Evolutionary conservation across 1,139 yeast species (phyloP).

Genomic region (Yamadazyma kanchanaburiensis): DNA sequence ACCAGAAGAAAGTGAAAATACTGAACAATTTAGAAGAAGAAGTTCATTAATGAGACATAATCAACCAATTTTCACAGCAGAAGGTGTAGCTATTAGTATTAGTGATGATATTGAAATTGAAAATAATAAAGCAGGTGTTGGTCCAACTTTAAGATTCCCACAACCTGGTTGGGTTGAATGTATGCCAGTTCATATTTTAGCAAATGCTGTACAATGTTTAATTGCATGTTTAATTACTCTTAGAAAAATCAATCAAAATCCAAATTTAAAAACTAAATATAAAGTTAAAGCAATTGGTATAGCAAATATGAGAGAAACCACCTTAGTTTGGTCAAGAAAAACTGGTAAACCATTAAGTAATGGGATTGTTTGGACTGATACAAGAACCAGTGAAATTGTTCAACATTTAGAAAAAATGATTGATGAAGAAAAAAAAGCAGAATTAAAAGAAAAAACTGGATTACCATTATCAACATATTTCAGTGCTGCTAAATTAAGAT

Average conservation of each 20-base stretch:
- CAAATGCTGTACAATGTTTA: constrained; percentile 76
- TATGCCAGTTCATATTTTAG: constrained; percentile 81
- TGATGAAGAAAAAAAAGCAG: constrained; percentile 56
- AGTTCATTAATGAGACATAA: constrained; percentile 47
- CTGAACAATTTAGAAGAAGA: constrained; percentile 51
- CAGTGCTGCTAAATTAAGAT: constrained; percentile 84
- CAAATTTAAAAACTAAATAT: constrained; percentile 48
- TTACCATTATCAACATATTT: constrained; percentile 89
- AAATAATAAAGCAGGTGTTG: constrained; percentile 49
- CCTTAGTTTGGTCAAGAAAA: constrained; percentile 81
- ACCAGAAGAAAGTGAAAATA: constrained; percentile 41
- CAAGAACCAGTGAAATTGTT: constrained; percentile 77
- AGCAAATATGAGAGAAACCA: constrained; percentile 95
- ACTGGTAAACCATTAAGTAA: constrained; percentile 83
- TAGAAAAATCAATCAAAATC: constrained; percentile 54
- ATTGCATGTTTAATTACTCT: constrained; percentile 61
- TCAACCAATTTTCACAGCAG: constrained; percentile 65
- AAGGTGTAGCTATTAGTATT: constrained; percentile 65
- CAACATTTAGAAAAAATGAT: constrained; percentile 58
- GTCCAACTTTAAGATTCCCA: constrained; percentile 71
- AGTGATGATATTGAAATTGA: constrained; percentile 62
- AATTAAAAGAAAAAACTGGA: constrained; percentile 69
- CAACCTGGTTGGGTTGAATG: constrained; percentile 94
- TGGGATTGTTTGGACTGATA: constrained; percentile 97
- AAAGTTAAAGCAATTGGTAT: constrained; percentile 70